These are phyloP conservation scores for Curvularia sp. DNA, from an alignment of 2,329 filamentous ascomycete genomes.

Conservation along the genomic window DNA sequence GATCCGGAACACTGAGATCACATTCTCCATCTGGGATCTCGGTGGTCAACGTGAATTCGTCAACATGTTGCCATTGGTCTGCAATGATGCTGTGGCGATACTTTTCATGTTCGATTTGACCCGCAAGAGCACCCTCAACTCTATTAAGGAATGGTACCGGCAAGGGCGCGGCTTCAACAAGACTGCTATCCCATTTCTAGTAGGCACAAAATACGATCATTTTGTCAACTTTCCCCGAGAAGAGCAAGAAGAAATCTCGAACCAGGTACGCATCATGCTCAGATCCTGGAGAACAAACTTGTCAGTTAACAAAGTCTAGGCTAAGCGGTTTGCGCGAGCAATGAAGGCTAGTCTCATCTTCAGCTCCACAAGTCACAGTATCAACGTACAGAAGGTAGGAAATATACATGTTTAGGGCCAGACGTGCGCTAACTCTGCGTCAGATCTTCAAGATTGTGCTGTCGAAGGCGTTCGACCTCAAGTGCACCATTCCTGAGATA, in stretches of 20 bases:
- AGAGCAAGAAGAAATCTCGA: constrained; percentile 98
- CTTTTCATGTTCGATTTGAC: constrained; percentile 99
- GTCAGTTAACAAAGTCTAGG: constrained; percentile 59
- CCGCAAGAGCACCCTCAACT: constrained; percentile 96
- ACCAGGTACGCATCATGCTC: constrained; percentile 69
- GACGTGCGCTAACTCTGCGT: constrained; percentile 36
- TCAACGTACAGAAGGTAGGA: constrained; percentile 96
- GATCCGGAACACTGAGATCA: constrained; percentile 99
- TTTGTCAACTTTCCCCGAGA: constrained; percentile 98
- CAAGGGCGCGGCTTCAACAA: constrained; percentile 99
- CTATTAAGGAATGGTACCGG: constrained; percentile 99
- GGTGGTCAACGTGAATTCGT: constrained; percentile 98
- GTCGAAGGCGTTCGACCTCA: constrained; percentile 97
- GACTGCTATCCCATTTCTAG: constrained; percentile 96
- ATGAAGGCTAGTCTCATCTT: constrained; percentile 99
- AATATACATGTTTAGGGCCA: too few relatives aligned
- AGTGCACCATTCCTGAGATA: constrained; percentile 98
- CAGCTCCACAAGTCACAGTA: constrained; percentile 98
- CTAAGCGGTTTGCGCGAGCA: constrained; percentile 93
- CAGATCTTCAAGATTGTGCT: constrained; percentile 99
- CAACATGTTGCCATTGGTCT: constrained; percentile 99
- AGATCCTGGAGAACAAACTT: not conserved
- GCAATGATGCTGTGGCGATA: constrained; percentile 97
- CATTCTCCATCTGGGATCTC: constrained; percentile 98
- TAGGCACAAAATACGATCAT: constrained; percentile 98